Base-by-base conservation (phyloP, 1,284 basidiomycete species). In the Ganoderma sp. region DNA sequence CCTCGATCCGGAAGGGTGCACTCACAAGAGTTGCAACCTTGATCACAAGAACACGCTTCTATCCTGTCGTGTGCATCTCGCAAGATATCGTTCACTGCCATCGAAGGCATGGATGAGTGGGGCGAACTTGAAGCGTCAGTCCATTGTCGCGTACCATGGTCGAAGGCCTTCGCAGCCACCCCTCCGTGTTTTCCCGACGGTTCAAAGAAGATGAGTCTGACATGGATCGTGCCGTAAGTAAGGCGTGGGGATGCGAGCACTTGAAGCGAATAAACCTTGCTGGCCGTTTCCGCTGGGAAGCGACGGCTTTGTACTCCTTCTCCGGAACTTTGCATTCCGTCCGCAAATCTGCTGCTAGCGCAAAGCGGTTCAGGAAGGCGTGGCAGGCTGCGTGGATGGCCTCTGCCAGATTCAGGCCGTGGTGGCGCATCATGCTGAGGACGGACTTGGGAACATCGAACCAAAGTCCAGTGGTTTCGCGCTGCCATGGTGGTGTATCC, bases 361-460 rank as follows among this genome's bases (percentile, higher is more conserved):
- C 83, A 73, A 95, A 95, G 61, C 89, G 87, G 69, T 94, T 95
- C 69, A 97, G 80, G 71, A 96, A 84, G 0, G 94, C 94, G 76
- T 97, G 96, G 71, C 91, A 86, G 1, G 95, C 93, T 1, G 93
- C 88, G 75, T 97, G 95, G 63, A 97, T 95, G 0, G 91, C 93
- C 67, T 90, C 93, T 0, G 92, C 88, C 0, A 87, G 84, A 67
- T 87, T 88, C 67, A 95, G 86, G 7, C 81, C 82, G 71, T 90
- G 88, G 25, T 78, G 75, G 5, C 81, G 81, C 76, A 97, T 85
- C 61, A 88, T 81, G 43, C 79, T 80, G 63, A 90, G 79, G 59
- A 83, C 82, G 14, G 77, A 48, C 61, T 82, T 82, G 0, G 95
- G 93, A 1, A 97, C 83, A 75, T 97, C 94, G 34, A 97, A 83